Percentiles rank a stretch among this genome's conserved stretches.
Evolutionary conservation across 805 yeast species (phyloP).

Genomic region (Limtongia smithiae): DNA sequence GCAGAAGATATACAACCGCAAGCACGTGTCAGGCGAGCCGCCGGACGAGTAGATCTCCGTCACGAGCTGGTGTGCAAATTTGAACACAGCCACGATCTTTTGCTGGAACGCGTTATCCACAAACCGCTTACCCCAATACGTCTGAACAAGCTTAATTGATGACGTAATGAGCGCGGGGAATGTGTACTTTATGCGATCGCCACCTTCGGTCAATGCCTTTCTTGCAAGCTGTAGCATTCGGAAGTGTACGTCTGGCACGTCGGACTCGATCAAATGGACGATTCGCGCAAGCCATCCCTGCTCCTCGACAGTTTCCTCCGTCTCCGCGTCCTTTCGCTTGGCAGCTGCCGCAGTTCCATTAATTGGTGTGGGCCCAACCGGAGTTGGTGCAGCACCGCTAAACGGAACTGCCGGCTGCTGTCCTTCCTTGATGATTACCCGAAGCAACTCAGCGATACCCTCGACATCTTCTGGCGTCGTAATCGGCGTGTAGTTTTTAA

Average conservation of each 20-base stretch:
- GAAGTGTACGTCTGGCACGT: conserved; percentile 47
- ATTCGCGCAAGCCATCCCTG: conserved; percentile 54
- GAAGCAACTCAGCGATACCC: conserved; percentile 57
- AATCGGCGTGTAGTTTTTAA: conserved; percentile 42
- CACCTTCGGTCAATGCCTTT: conserved; percentile 53
- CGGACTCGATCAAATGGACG: conserved; percentile 57
- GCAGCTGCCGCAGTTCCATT: conserved; percentile 7
- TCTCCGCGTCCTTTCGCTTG: conserved; percentile 26
- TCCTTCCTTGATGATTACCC: conserved; percentile 48
- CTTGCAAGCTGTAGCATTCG: conserved; percentile 47
- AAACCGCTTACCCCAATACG: conserved; percentile 36
- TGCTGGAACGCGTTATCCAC: conserved; percentile 31
- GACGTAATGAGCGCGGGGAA: conserved; percentile 72
- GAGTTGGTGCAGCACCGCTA: conserved; percentile 22
- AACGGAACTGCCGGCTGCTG: conserved; percentile 31
- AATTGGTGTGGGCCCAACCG: conserved; percentile 4
- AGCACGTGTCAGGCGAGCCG: conserved; percentile 42
- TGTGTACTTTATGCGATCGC: conserved; percentile 55
- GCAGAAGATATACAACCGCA: conserved; percentile 52
- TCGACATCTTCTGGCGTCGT: conserved; percentile 50
- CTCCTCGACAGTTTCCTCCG: conserved; percentile 43
- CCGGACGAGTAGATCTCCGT: conserved; percentile 52
- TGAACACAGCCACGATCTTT: conserved; percentile 54
- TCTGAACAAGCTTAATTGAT: conserved; percentile 57
- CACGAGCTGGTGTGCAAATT: conserved; percentile 64